phyloP scores from a whole-genome alignment of 1,284 basidiomycete species.

The Cutaneotrichosporon cutaneum region DNA sequence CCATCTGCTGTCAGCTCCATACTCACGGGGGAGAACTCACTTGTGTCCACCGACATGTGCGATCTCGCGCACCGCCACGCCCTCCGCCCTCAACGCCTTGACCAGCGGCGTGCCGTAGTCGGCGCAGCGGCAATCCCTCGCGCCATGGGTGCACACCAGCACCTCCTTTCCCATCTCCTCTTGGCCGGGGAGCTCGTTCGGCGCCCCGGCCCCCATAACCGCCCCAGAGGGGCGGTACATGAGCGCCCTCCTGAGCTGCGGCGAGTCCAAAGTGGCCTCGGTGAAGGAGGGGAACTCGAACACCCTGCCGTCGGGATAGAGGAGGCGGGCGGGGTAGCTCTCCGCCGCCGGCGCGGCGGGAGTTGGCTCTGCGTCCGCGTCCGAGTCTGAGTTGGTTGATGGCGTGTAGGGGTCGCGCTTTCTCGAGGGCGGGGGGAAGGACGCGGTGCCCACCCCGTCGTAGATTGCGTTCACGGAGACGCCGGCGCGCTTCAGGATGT shows the following conservation, averaged over 20 bases:
- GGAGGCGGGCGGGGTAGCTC: slow-evolving; percentile 37
- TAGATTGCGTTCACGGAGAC: slow-evolving; percentile 43
- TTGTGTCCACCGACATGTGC: slow-evolving; percentile 82
- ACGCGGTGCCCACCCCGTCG: slow-evolving; percentile 28
- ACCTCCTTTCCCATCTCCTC: slow-evolving; percentile 52
- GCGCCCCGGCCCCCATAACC: not conserved
- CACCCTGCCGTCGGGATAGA: slow-evolving; percentile 37
- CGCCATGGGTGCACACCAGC: slow-evolving; percentile 70
- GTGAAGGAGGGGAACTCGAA: slow-evolving; percentile 26
- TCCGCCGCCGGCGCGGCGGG: slow-evolving; percentile 15
- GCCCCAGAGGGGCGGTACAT: slow-evolving; percentile 19
- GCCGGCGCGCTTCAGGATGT: slow-evolving; percentile 23
- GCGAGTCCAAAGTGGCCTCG: slow-evolving; percentile 20
- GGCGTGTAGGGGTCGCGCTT: not conserved
- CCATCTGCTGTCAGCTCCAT: too few relatives aligned
- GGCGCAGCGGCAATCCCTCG: slow-evolving; percentile 71
- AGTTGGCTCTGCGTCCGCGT: not conserved
- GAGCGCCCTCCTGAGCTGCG: slow-evolving; percentile 19
- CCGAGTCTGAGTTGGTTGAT: not conserved
- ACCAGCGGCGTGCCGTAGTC: slow-evolving; percentile 59
- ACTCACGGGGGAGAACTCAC: too few relatives aligned
- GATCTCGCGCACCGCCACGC: slow-evolving; percentile 61
- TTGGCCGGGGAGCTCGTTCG: not conserved
- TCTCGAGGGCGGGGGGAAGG: slow-evolving; percentile 6
- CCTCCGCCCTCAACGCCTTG: slow-evolving; percentile 43